Base-by-base conservation (phyloP, 306 rosid genomes). In the Fagus sylvatica region DNA sequence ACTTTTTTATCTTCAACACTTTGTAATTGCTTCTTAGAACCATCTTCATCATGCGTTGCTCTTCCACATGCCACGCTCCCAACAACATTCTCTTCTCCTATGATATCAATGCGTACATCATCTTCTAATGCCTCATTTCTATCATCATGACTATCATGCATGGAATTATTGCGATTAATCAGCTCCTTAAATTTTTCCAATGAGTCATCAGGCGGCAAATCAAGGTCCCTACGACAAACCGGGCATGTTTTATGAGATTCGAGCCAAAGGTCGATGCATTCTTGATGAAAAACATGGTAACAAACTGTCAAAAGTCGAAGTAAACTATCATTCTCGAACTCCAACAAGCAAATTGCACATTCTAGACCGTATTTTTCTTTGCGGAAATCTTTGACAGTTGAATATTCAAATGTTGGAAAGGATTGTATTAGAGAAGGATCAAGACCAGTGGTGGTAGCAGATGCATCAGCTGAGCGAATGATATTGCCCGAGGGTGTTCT, bases 181-280 rank as follows among this genome's bases (percentile, higher is more conserved):
- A 46, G 54, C 7, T 72, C 82, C 0, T 4, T 80, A 0, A 74
- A 28, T 69, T 88, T 84, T 1, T 74, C 81, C 2, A 1, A 1
- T 1, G 67, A 28, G 0, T 28, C 49, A 0, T 28, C 49, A 0
- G 11, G 36, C 1, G 80, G 75, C 0, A 76, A 40, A 10, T 93
- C 88, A 0, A 93, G 98, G 37, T 91, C 68, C 0, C 86, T 67
- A 0, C 98, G 93, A 51, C 98, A 93, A 71, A 93, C 88, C 0
- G 98, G 98, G 66, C 98, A 93, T 4, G 98, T 89, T 55, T 85
- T 91, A 41, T 93, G 91, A 0, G 89, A 78, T 9, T 74, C n/a
- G 2, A 93, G 98, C 98, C 97, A 93, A 11, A 85, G 79, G 39
- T 91, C 97, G 17, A 93, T 93, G 74, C 97, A 93, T 40, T 91